Evolutionary conservation across 495 filamentous ascomycete species (phyloP), one percentile per base, ranked within the genome.

Genomic region (Neurospora sp.): DNA sequence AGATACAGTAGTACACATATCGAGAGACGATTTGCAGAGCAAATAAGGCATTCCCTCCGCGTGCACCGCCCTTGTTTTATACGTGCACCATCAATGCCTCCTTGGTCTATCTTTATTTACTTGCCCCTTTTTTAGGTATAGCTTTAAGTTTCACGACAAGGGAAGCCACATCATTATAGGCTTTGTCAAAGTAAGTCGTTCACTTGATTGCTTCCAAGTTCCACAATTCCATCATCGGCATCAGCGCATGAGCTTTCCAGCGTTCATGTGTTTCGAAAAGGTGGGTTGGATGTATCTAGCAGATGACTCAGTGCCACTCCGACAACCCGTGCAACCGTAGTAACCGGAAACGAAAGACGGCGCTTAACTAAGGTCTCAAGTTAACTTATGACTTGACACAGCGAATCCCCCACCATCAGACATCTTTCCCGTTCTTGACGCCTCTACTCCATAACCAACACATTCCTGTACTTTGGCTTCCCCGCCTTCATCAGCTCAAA

Each of bases 391-490:
- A 12, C 5, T 53, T 3, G 20, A 27, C 10, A 10, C 42, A 4
- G 0, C 11, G 31, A 31, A 68, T 18, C 40, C 75, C 73, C 46
- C 4, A 22, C 48, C 4, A 59, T 18, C 12, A 61, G 8, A 1
- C 27, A 9, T 35, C 53, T 61, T 37, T 37, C 6, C 5, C 6
- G 22, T 35, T 35, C 14, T 35, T 7, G 8, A 61, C 6, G 5
- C 77, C 76, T 65, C 39, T 38, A 77, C 12, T 70, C 44, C 84
- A 89, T 88, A 1, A 84, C 82, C 69, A 88, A 71, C 14, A 89
- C 87, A 6, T 79, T 79, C 41, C 86, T 82, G 74, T 88, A 89
- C 42, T 85, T 77, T 18, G 85, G 85, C 22, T 79, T 82, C 20
- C 86, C 84, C 4, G 77, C 78, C 22, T 77, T 14, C 82, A 88